phyloP scores from a whole-genome alignment of 805 yeast genomes.

The Schizosaccharomyces cryophilus region DNA sequence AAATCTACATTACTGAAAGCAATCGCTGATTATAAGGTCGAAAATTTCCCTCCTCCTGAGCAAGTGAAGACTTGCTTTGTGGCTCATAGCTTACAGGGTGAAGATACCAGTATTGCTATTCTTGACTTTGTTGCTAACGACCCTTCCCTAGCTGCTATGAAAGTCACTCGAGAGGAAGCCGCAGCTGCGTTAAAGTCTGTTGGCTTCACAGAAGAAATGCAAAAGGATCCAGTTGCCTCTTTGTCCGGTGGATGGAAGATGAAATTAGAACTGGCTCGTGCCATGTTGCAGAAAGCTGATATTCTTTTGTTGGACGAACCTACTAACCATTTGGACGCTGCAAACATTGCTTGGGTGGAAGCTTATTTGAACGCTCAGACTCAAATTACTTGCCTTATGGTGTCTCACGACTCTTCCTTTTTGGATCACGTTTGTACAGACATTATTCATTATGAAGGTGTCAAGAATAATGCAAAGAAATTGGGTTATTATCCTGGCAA shows the following conservation, averaged over 20 bases:
- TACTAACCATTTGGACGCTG: constrained; percentile 89
- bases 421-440: constrained; percentile 89
- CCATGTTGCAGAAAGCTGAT: constrained; percentile 93
- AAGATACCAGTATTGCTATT: constrained; percentile 73
- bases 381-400: constrained; percentile 79
- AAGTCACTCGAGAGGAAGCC: constrained; percentile 33
- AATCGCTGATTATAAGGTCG: constrained; percentile 85
- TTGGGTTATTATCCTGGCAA: constrained; percentile 91
- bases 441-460: constrained; percentile 67
- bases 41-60: constrained; percentile 83
- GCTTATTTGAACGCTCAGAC: constrained; percentile 63
- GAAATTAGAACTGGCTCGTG: constrained; percentile 96
- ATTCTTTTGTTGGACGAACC: constrained; percentile 89
- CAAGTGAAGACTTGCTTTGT: constrained; percentile 83
- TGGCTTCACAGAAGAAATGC: constrained; percentile 78
- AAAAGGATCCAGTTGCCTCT: constrained; percentile 77
- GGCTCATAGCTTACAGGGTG: constrained; percentile 88
- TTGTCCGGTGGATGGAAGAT: constrained; percentile 98
- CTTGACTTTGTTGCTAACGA: constrained; percentile 74
- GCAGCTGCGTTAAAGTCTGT: constrained; percentile 54
- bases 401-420: constrained; percentile 94
- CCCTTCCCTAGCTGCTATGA: constrained; percentile 45
- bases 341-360: constrained; percentile 80
- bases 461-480: constrained; percentile 32
- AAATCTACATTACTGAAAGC: constrained; percentile 93